Percentiles rank a stretch among this genome's conserved stretches.
These are phyloP conservation scores for Cercophora scortea DNA, from an alignment of 495 filamentous ascomycete genomes.

Conservation along the genomic window DNA sequence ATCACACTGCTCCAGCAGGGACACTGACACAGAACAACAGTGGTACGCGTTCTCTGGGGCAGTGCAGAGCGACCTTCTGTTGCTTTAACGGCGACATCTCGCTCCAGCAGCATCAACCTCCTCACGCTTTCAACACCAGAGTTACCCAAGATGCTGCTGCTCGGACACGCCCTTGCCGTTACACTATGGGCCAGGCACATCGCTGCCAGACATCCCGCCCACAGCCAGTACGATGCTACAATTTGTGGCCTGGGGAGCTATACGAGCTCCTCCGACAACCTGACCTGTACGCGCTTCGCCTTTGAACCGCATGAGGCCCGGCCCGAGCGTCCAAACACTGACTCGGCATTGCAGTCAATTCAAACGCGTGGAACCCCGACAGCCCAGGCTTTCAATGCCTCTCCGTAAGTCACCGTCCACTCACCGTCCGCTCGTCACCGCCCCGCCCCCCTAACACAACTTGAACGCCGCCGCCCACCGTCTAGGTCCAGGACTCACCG, in stretches of 20 bases:
- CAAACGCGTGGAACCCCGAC: conserved; percentile 26
- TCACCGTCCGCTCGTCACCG: conserved; percentile 2
- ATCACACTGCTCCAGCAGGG: too few species aligned
- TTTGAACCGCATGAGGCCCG: neutral
- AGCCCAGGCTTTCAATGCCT: conserved; percentile 20
- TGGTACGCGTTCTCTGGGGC: neutral
- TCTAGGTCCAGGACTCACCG: conserved; percentile 21
- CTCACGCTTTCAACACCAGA: neutral
- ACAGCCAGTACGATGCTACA: conserved; percentile 13
- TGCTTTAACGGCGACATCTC: neutral
- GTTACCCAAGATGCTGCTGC: conserved; percentile 1
- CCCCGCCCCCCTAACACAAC: neutral
- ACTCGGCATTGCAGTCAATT: conserved; percentile 8
- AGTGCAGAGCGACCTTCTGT: neutral
- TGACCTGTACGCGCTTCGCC: conserved; percentile 15
- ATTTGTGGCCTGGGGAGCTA: conserved; percentile 17
- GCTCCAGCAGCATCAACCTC: neutral
- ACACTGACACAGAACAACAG: too few species aligned
- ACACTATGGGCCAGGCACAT: conserved; percentile 9
- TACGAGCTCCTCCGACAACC: conserved; percentile 10
- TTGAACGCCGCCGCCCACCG: neutral
- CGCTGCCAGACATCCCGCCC: neutral
- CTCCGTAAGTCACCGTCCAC: conserved; percentile 12
- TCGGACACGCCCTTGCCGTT: neutral
- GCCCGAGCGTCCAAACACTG: neutral